Evolutionary conservation across 2,329 filamentous ascomycete genomes (phyloP).

Genomic region (Calonectria fujianensis): DNA sequence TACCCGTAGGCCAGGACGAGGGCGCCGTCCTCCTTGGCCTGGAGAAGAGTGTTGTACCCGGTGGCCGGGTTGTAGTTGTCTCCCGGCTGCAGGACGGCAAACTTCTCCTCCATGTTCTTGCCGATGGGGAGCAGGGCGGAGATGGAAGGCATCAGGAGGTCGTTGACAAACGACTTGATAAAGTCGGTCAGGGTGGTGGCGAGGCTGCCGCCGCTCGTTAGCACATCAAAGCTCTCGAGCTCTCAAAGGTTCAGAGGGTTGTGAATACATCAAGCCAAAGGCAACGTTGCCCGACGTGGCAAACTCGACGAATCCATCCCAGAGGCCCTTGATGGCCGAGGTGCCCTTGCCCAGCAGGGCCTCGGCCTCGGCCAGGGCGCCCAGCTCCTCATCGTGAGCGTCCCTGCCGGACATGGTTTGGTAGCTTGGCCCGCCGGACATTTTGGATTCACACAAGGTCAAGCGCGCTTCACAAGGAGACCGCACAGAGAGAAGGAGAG

Average conservation of each 20-base stretch:
- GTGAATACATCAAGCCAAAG: constrained; percentile 80
- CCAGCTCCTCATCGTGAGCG: constrained; percentile 60
- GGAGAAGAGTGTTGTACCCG: constrained; percentile 82
- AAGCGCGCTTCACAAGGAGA: not conserved
- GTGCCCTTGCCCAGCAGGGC: constrained; percentile 69
- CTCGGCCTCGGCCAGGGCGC: constrained; percentile 57
- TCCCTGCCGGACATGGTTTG: constrained; percentile 52
- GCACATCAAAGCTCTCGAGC: not conserved
- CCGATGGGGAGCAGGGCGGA: constrained; percentile 81
- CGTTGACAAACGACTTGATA: constrained; percentile 82
- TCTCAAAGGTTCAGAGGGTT: not conserved
- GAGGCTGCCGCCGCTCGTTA: constrained; percentile 67
- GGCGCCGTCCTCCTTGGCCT: constrained; percentile 82
- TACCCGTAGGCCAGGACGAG: constrained; percentile 83
- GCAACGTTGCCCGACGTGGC: constrained; percentile 85
- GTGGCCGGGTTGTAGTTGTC: constrained; percentile 69
- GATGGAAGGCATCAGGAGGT: constrained; percentile 81
- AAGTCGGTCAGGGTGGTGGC: constrained; percentile 82
- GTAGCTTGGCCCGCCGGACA: constrained; percentile 37
- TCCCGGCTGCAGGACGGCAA: constrained; percentile 78
- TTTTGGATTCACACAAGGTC: not conserved
- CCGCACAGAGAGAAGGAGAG: not conserved
- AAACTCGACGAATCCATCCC: constrained; percentile 82
- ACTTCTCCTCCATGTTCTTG: constrained; percentile 84
- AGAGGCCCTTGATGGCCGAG: constrained; percentile 69